A percentile compares a stretch with the other conserved stretches of the same genome.
Conservation (phyloP, 441 rosid species). For the Populus trichocarpa region DNA sequence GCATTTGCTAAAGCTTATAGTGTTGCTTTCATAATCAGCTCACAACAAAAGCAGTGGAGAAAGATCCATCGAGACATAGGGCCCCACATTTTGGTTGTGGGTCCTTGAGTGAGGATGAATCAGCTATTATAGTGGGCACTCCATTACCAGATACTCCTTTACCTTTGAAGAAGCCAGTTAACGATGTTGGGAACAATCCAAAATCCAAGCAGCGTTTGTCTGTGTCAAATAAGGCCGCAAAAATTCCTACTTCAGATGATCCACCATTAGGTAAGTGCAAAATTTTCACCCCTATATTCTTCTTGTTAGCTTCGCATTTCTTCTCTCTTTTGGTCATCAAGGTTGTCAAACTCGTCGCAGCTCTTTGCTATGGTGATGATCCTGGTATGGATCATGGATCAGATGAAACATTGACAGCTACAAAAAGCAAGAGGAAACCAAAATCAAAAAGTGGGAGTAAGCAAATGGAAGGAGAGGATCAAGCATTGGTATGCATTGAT, state of each 20-base stretch:
- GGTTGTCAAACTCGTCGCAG: conserved; percentile 31
- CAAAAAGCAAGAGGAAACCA: conserved; percentile 19
- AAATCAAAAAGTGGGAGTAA: conserved; percentile 25
- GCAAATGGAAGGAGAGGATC: conserved; percentile 21
- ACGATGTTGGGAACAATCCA: conserved; percentile 34
- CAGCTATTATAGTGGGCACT: conserved; percentile 42
- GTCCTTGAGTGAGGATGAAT: conserved; percentile 48
- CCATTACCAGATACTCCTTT: conserved; percentile 42
- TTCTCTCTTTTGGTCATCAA: not conserved
- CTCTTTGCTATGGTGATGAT: conserved; percentile 43
- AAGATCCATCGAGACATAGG: conserved; percentile 56
- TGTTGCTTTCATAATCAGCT: conserved; percentile 39
- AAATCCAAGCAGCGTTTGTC: conserved; percentile 37
- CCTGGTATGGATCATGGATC: conserved; percentile 35
- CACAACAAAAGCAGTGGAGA: conserved; percentile 63
- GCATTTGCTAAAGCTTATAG: conserved; percentile 9
- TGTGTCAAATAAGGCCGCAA: conserved; percentile 22
- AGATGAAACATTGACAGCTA: conserved; percentile 32
- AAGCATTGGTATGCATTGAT: conserved; percentile 19
- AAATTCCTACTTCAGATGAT: conserved; percentile 18
- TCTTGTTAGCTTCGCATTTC: conserved; percentile 6
- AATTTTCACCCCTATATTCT: conserved; percentile 1
- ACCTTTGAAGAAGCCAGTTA: conserved; percentile 40
- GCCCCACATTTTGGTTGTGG: conserved; percentile 69
- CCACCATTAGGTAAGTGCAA: conserved; percentile 30